Base-by-base conservation (phyloP, 2,329 filamentous ascomycete genomes). In the Fusarium sp. region DNA sequence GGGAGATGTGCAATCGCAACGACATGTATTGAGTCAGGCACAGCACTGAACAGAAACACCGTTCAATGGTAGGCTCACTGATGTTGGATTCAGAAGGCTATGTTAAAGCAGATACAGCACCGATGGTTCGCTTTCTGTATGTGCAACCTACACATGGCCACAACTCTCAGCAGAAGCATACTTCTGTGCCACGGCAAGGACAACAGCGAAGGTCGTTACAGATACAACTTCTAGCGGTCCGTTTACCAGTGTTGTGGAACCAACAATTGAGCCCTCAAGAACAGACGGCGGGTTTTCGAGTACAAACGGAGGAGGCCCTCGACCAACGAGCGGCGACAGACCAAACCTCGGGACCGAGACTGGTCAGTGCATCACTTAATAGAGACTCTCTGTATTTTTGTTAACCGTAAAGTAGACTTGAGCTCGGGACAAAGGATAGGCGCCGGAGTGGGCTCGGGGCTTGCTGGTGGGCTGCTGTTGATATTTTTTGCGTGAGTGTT, bases 131-230 rank as follows among this genome's bases (percentile, higher is more conserved):
- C 38, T 49, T 25, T 61, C 72, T 27, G 45, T 41, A 29, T 76
- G 66, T 55, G 56, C 49, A 46, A 76, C 67, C 12, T 76, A 65
- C 27, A 68, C 63, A 39, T 71, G 57, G 68, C 54, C 58, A 27
- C 33, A 42, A 12, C 19, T 60, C n/a, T 33, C 9, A 3, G 63
- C 54, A 29, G 27, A 64, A 29, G n/a, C 27, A 10, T 65, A 69
- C 8, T 39, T 21, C 31, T 76, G 73, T n/a, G 67, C 42, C 9
- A 46, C 46, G 7, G 63, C 65, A 11, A 44, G 37, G n/a, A 55
- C 44, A 23, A 74, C 41, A 1, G 29, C 23, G 12, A 73, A 66
- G 6, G 69, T 63, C 25, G 19, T 55, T 2, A 45, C 44, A 44
- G 33, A 57, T 16, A 29, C 46, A 39, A 58, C 44, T 39, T 38